Evolutionary conservation across 2,329 filamentous ascomycete genomes (phyloP), one percentile per base, ranked within the genome.

Genomic region (Thermoascus crustaceus): DNA sequence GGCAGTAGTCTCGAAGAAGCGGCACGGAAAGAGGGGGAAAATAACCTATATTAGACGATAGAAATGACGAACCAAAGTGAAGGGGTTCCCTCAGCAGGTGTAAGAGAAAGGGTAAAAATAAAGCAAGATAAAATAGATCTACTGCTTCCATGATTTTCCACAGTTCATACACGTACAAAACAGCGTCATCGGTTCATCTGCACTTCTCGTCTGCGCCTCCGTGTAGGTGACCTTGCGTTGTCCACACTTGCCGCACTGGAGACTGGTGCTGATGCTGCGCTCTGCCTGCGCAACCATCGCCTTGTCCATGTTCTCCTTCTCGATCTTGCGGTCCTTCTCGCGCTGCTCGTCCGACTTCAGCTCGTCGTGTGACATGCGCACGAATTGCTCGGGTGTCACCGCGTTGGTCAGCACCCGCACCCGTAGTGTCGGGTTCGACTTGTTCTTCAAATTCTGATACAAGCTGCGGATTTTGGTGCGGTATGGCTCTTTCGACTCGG

Each of bases 251-350:
- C 86, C 78, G 67, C 91, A 98, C 64, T 85, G 81, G 54, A 96
- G 73, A 38, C 81, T 85, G 57, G 83, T 82, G 58, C 81, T 87
- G 66, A 95, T 86, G 57, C 82, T 88, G 73, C 87, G 91, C 65
- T 94, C 82, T 11, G 79, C 83, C 71, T 88, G 83, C 38, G 89
- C 85, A 7, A 94, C 88, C 79, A 96, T 93, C 1, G 91, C 86
- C 63, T 89, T 86, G 69, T 87, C 87, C 84, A 96, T 88, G 64
- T 98, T 98, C 65, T 95, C 86, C 64, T 84, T 78, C 57, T 87
- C 74, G 33, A 94, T 73, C 59, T 78, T 78, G 48, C 75, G 68
- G 48, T 95, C 87, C 54, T 81, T 76, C 50, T 77, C 78, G 42
- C 80, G 78, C 63, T 85, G 82, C 61, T 91, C 80, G 32, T 80